Percentiles rank a stretch among this genome's conserved stretches.
Conservation (phyloP, 768 basidiomycete species). For the Naganishia antarctica region DNA sequence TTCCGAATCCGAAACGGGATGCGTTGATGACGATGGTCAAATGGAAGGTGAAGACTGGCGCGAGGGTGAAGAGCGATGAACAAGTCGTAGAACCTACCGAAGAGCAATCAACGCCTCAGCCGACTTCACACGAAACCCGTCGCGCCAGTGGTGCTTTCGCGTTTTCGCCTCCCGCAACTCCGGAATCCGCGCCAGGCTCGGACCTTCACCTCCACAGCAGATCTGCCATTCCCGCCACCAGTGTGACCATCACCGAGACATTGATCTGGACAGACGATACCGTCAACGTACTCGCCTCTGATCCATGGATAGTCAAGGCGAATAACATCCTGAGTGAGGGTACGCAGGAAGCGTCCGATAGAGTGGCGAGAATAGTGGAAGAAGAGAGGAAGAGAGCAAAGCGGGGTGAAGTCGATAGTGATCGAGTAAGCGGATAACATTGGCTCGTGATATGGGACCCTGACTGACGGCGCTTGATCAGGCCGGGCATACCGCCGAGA, state of each 20-base stretch:
- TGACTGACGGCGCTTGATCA: constrained; percentile 1
- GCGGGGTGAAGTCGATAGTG: constrained; percentile 45
- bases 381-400: constrained; percentile 43
- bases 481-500: constrained; percentile 52
- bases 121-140: constrained; percentile 35
- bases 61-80: background rate
- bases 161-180: constrained; percentile 29
- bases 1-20: constrained; percentile 39
- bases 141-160: constrained; percentile 46
- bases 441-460: background rate
- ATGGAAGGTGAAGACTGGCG: constrained; percentile 5
- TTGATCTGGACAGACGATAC: constrained; percentile 37
- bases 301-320: constrained; percentile 31
- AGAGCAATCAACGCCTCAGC: background rate
- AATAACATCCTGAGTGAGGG: constrained; percentile 35
- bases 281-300: constrained; percentile 39
- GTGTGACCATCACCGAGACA: constrained; percentile 38
- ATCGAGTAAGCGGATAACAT: constrained; percentile 34
- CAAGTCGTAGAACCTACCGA: background rate
- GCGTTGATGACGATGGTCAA: constrained; percentile 1
- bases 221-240: constrained; percentile 24
- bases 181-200: constrained; percentile 12
- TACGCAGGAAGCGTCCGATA: constrained; percentile 36
- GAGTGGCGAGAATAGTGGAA: constrained; percentile 36
- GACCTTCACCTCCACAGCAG: background rate